Percentiles rank a stretch among this genome's conserved stretches.
Evolutionary conservation across 441 rosid species (phyloP).

Genomic region (Bruguiera hainesii): DNA sequence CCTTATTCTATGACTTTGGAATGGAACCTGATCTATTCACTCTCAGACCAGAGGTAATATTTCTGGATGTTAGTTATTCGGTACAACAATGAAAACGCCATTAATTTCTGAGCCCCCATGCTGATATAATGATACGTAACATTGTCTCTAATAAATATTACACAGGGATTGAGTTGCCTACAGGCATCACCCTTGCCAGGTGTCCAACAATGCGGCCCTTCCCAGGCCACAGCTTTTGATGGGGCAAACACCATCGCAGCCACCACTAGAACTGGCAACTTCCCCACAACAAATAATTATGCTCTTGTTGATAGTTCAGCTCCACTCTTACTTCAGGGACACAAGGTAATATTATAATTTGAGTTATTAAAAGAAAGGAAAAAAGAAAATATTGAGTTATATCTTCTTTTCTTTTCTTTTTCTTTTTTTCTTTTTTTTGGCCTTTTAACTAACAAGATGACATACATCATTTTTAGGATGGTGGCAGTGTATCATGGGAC

Average conservation of each 20-base stretch:
- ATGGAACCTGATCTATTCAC: constrained; percentile 44
- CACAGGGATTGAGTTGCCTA: constrained; percentile 33
- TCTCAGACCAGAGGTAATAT: constrained; percentile 45
- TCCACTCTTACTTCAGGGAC: constrained; percentile 31
- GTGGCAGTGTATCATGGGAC: constrained; percentile 39
- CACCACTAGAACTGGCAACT: constrained; percentile 1
- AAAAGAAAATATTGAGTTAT: neutral
- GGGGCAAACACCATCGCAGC: constrained; percentile 33
- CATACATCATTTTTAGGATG: constrained; percentile 40
- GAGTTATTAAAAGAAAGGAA: neutral
- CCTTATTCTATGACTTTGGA: constrained; percentile 56
- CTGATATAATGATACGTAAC: constrained; percentile 20
- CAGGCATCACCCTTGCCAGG: constrained; percentile 28
- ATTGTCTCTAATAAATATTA: constrained; percentile 33
- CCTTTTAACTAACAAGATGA: constrained; percentile 18
- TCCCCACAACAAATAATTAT: constrained; percentile 29
- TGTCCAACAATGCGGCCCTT: constrained; percentile 41
- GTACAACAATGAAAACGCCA: neutral
- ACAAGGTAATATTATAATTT: constrained; percentile 28
- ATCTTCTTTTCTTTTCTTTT: neutral
- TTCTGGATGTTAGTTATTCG: neutral
- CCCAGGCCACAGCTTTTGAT: constrained; percentile 34
- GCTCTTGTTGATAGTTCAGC: constrained; percentile 29
- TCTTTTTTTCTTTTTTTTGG: neutral
- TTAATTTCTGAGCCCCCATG: constrained; percentile 16